Percentiles rank a stretch among this genome's conserved stretches.
Evolutionary conservation across 352 stramenopile species (phyloP).

Genomic region (Phytopythium boreale): DNA sequence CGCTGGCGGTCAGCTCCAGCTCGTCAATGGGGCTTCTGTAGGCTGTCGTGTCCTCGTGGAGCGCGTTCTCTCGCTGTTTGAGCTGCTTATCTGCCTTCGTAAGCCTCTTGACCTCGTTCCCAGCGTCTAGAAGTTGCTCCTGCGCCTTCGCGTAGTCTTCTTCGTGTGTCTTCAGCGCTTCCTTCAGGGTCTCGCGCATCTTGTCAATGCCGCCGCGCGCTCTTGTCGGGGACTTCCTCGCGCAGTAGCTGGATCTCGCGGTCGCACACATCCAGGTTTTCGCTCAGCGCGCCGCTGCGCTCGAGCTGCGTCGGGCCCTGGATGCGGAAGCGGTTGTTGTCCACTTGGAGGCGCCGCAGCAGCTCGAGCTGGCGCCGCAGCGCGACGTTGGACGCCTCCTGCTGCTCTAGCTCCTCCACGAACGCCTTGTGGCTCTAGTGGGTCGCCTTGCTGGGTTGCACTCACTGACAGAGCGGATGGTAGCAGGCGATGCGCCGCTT

Average conservation of each 20-base stretch:
- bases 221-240: constrained; percentile 36
- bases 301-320: constrained; percentile 42
- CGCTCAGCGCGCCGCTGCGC: constrained; percentile 40
- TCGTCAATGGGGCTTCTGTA: constrained; percentile 31
- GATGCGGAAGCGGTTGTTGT: constrained; percentile 70
- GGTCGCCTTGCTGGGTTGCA: neutral
- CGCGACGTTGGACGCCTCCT: constrained; percentile 62
- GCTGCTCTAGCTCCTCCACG: constrained; percentile 36
- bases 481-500: constrained; percentile 13
- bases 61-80: constrained; percentile 29
- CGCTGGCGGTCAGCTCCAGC: constrained; percentile 29
- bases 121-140: constrained; percentile 32
- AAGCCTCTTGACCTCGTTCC: constrained; percentile 38
- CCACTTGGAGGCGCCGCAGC: constrained; percentile 58
- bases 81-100: constrained; percentile 49
- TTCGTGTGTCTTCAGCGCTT: constrained; percentile 28
- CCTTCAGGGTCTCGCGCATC: constrained; percentile 34
- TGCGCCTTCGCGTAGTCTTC: constrained; percentile 31
- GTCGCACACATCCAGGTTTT: constrained; percentile 37
- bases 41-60: constrained; percentile 31
- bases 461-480: neutral
- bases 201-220: constrained; percentile 32
- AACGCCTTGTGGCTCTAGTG: constrained; percentile 7
- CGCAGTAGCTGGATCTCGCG: constrained; percentile 47
- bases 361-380: constrained; percentile 67